phyloP scores from a whole-genome alignment of 805 yeast species.

The Pichia rugopelliculosa region DNA sequence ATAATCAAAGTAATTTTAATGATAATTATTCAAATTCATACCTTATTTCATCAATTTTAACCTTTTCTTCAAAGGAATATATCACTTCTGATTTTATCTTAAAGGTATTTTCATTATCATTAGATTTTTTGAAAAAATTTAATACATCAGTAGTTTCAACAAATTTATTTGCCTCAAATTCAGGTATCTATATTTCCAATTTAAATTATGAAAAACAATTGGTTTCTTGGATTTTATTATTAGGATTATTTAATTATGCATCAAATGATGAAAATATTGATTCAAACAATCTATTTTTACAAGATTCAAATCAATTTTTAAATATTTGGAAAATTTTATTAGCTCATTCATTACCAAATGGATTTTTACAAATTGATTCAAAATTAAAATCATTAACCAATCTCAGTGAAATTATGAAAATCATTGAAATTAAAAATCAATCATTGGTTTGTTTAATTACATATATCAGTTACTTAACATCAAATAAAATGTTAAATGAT shows the following conservation, averaged over 20 bases:
- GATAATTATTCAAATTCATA: slow-evolving; percentile 28
- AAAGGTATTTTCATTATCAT: slow-evolving; percentile 23
- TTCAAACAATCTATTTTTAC: slow-evolving; percentile 43
- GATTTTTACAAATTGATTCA: slow-evolving; percentile 27
- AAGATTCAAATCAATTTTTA: slow-evolving; percentile 53
- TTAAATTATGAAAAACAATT: slow-evolving; percentile 31
- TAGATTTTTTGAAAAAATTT: slow-evolving; percentile 26
- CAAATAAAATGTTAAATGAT: slow-evolving; percentile 35
- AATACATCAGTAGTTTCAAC: slow-evolving; percentile 30
- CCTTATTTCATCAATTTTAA: slow-evolving; percentile 26
- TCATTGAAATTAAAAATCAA: slow-evolving; percentile 46
- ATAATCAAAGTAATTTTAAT: slow-evolving; percentile 19
- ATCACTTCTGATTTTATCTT: slow-evolving; percentile 28
- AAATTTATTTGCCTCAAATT: slow-evolving; percentile 26
- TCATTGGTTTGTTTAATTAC: slow-evolving; percentile 51
- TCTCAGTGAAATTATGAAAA: slow-evolving; percentile 28
- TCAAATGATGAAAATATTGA: slow-evolving; percentile 19
- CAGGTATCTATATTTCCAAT: slow-evolving; percentile 25
- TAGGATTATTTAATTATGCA: slow-evolving; percentile 54
- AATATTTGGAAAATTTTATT: slow-evolving; percentile 57
- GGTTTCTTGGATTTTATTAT: slow-evolving; percentile 54
- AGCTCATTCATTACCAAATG: slow-evolving; percentile 41
- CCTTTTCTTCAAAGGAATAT: slow-evolving; percentile 24
- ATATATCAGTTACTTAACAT: slow-evolving; percentile 40
- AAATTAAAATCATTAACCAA: slow-evolving; percentile 28